Evolutionary conservation across 345 rosid species (phyloP), one percentile per base, ranked within the genome.

Genomic region (Tarenaya hassleriana): DNA sequence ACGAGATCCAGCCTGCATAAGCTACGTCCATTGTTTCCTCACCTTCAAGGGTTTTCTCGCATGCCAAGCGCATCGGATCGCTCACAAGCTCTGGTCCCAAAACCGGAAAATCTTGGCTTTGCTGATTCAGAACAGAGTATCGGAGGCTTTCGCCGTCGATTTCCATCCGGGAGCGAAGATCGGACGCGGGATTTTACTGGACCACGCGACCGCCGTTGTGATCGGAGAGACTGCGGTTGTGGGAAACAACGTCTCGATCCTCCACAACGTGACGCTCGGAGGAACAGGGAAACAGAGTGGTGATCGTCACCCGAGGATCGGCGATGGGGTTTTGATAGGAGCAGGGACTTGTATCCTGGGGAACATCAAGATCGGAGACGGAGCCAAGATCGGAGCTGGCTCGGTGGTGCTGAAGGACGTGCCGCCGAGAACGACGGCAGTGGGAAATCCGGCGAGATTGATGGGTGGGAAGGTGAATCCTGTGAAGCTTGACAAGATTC

Each of bases 161-260:
- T 50, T 91, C 47, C 98, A 91, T 41, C 98, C 96, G 0, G 96
- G 96, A 7, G 96, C 98, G 35, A 78, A 41, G 64, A 84, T 91
- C 62, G 98, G 96, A 8, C 88, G 87, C n/a, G 92, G 85, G 6
- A 70, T 87, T 74, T 58, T 91, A 59, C 62, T 91, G 73, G 98
- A 87, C 64, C 96, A 91, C 67, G 98, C 79, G 29, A 87, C 89
- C 6, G 98, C 96, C 50, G 77, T 84, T 53, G 98, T 91, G 33
- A 81, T 91, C 14, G 96, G 96, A 24, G 95, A 91, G 79, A 87
- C 96, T 35, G 86, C 98, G 48, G 82, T 82, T 19, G 51, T 87
- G 43, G 92, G 88, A 5, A 73, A 82, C 67, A 68, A 69, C 68
- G 98, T 91, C 56, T 84, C 96, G 0, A 55, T 91, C 67, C 73